These are phyloP conservation scores for Trifolium dubium DNA, from an alignment of 306 rosid genomes.

Conservation along the genomic window DNA sequence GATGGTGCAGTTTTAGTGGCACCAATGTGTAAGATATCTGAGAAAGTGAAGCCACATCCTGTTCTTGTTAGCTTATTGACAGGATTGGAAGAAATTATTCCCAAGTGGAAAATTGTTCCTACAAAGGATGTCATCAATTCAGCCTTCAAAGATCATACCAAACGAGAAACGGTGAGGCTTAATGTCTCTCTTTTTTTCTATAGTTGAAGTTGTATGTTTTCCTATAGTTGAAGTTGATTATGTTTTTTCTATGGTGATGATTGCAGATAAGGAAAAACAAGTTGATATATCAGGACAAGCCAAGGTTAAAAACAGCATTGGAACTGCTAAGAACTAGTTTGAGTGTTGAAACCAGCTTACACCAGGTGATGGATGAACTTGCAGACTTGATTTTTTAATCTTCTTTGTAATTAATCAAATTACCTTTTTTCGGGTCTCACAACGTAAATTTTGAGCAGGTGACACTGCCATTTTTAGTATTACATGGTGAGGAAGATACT, in stretches of 20 bases:
- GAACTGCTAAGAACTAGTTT: conserved; percentile 83
- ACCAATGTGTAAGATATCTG: conserved; percentile 98
- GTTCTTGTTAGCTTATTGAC: conserved; percentile 62
- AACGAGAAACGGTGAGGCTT: conserved; percentile 65
- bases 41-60: conserved; percentile 79
- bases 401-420: background rate
- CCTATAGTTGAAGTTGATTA: background rate
- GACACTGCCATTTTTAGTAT: conserved; percentile 71
- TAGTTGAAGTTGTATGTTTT: background rate
- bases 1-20: conserved; percentile 88
- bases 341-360: conserved; percentile 59
- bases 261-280: conserved; percentile 77
- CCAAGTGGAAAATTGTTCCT: conserved; percentile 91
- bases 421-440: background rate
- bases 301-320: conserved; percentile 79
- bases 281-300: conserved; percentile 85
- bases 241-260: conserved; percentile 1
- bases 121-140: conserved; percentile 70
- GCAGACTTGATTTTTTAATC: background rate
- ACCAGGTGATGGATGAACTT: conserved; percentile 50
- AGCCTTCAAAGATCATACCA: conserved; percentile 71
- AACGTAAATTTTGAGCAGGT: conserved; percentile 48
- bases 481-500: conserved; percentile 88
- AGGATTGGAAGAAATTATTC: conserved; percentile 66
- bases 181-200: too few relatives aligned